Conservation (phyloP, 1,139 yeast species). For the Debaryomyces udenii region DNA sequence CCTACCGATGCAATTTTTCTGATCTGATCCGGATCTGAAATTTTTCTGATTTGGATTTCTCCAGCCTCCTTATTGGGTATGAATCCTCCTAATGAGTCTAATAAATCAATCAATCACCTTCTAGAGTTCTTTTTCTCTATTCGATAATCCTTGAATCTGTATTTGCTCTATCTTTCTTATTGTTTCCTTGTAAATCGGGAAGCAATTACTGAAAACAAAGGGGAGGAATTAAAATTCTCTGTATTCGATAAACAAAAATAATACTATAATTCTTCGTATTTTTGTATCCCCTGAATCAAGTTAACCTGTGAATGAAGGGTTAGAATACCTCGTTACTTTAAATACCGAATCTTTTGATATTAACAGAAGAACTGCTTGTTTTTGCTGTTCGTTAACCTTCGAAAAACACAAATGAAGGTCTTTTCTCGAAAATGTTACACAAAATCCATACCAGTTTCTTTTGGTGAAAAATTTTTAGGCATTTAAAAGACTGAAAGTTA, state of each 20-base stretch:
- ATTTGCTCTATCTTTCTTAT: no score
- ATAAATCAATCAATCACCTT: no score
- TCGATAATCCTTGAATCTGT: no score
- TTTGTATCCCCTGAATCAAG: constrained; percentile 2
- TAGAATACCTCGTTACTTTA: neutral
- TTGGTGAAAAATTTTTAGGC: neutral
- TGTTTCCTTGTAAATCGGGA: no score
- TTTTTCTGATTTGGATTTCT: neutral
- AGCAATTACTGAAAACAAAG: constrained; percentile 1
- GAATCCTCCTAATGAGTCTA: no score
- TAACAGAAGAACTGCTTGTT: constrained; percentile 4
- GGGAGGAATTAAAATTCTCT: constrained; percentile 1
- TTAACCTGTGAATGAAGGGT: constrained; percentile 1
- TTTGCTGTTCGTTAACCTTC: constrained; percentile 9
- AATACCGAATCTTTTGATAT: constrained; percentile 4
- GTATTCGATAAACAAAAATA: no score
- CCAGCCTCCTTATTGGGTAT: neutral
- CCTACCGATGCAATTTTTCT: neutral
- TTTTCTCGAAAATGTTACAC: constrained; percentile 7
- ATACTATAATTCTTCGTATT: no score
- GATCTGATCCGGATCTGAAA: neutral
- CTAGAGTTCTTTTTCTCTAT: no score
- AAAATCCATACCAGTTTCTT: constrained; percentile 3
- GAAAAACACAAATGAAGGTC: constrained; percentile 7
- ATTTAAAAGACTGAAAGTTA: no score